phyloP scores from a whole-genome alignment of 805 yeast species.

The Jamesozyma rosinii region DNA sequence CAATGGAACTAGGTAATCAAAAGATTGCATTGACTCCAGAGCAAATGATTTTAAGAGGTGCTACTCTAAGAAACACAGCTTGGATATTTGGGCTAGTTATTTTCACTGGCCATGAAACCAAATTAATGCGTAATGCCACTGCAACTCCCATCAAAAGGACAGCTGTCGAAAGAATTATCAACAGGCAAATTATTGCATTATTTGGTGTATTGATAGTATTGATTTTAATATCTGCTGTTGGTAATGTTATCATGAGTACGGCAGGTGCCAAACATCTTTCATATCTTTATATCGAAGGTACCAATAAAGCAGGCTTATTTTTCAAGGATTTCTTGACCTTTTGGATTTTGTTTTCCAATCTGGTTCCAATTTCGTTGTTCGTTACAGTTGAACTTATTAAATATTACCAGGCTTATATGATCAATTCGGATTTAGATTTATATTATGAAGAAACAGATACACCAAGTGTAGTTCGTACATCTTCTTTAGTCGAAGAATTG shows the following conservation, averaged over 20 bases:
- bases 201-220: slow-evolving; percentile 71
- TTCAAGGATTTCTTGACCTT: slow-evolving; percentile 83
- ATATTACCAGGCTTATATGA: slow-evolving; percentile 89
- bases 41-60: slow-evolving; percentile 88
- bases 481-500: slow-evolving; percentile 89
- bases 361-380: slow-evolving; percentile 94
- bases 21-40: slow-evolving; percentile 77
- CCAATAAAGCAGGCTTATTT: slow-evolving; percentile 59
- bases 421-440: slow-evolving; percentile 89
- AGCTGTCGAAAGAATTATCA: slow-evolving; percentile 91
- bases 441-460: slow-evolving; percentile 82
- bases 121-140: slow-evolving; percentile 95
- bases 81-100: slow-evolving; percentile 93
- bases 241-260: slow-evolving; percentile 68
- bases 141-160: slow-evolving; percentile 97
- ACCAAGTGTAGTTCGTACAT: slow-evolving; percentile 90
- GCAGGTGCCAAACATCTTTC: slow-evolving; percentile 40
- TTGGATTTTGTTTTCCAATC: slow-evolving; percentile 92
- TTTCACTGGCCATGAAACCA: slow-evolving; percentile 97
- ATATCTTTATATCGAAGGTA: slow-evolving; percentile 61
- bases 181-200: slow-evolving; percentile 80
- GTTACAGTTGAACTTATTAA: slow-evolving; percentile 95
- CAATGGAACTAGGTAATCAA: slow-evolving; percentile 45
- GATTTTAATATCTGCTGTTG: slow-evolving; percentile 73
- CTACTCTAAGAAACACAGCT: slow-evolving; percentile 85